Evolutionary conservation across 2,329 filamentous ascomycete species (phyloP), one percentile per base, ranked within the genome.

Genomic region (Pseudogymnoascus sp.): DNA sequence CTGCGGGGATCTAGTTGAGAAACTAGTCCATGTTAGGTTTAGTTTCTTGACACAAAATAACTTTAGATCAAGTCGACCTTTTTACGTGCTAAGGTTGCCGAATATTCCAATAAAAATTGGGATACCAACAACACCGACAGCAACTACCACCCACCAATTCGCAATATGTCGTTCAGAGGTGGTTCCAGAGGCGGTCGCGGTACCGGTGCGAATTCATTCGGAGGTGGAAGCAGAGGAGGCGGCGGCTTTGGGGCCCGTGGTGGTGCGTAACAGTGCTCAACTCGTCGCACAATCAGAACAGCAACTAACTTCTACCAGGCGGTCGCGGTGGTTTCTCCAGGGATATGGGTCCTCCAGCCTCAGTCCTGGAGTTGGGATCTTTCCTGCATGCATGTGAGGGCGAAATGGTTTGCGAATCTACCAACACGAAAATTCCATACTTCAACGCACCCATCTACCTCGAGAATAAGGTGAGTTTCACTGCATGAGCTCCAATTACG

Each of bases 371-470:
- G 80, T 91, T 99, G 89, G 94, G 94, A 77, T 85, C 85, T 68
- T 96, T 97, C 78, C 79, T 97, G 75, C 94, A 99, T 80, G 87
- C 92, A 64, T 93, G 90, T 79, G 94, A 99, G 79, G 93, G 93
- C 76, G 94, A 99, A 78, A 94, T 99, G 84, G 89, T 99, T 70
- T 97, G 93, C 89, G 88, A 92, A 78, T 95, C 90, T 70, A 88
- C 89, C 78, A 97, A 97, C 82, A 81, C 89, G 71, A 97, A 97
- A 80, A 89, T 99, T 68, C 94, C 94, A 66, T 96, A 96, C 81
- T 99, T 99, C 88, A 97, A 97, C 82, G 94, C 94, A 66, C 92
- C 92, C 70, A 96, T 99, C 77, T 99, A 94, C 80, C 88, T 97
- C 72, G 93, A 97, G 84, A 99, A 97, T 83, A 99, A 97, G 84